A percentile compares a stretch with the other conserved stretches of the same genome.
Conservation (phyloP, 176 grass and related monocot species). For the Carex parvula region DNA sequence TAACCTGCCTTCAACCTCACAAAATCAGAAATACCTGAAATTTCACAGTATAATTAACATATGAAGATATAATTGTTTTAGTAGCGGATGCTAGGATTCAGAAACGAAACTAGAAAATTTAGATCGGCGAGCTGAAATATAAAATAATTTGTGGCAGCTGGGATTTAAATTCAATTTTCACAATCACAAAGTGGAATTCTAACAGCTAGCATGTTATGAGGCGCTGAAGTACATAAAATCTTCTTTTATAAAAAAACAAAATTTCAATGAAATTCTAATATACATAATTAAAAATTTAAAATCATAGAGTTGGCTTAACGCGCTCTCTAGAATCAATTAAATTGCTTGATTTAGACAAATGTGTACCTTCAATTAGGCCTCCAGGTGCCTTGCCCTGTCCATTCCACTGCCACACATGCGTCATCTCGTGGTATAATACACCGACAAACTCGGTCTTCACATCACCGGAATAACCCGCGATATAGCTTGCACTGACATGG, state of each 20-base stretch:
- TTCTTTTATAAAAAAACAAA: too few relatives aligned
- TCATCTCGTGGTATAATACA: constrained; percentile 64
- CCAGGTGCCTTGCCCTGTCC: not conserved
- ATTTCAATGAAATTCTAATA: too few relatives aligned
- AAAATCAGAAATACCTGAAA: constrained; percentile 57
- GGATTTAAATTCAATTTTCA: too few relatives aligned
- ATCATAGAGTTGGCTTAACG: too few relatives aligned
- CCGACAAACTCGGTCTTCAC: constrained; percentile 42
- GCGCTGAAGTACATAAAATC: too few relatives aligned
- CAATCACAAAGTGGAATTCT: too few relatives aligned
- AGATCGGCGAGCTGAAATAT: too few relatives aligned
- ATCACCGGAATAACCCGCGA: constrained; percentile 30
- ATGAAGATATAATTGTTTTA: not conserved
- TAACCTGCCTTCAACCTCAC: constrained; percentile 56
- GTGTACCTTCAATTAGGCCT: constrained; percentile 43
- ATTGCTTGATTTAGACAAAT: not conserved
- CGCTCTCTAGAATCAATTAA: not conserved
- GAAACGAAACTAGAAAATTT: too few relatives aligned
- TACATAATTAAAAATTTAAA: too few relatives aligned
- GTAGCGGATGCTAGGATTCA: not conserved
- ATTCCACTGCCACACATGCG: constrained; percentile 70
- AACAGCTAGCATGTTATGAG: too few relatives aligned
- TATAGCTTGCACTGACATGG: constrained; percentile 47
- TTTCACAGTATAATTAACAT: not conserved
- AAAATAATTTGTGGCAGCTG: too few relatives aligned